Percentiles rank a stretch among this genome's conserved stretches.
phyloP scores from a whole-genome alignment of 75 land plant genomes.

The Cunninghamia lanceolata region DNA sequence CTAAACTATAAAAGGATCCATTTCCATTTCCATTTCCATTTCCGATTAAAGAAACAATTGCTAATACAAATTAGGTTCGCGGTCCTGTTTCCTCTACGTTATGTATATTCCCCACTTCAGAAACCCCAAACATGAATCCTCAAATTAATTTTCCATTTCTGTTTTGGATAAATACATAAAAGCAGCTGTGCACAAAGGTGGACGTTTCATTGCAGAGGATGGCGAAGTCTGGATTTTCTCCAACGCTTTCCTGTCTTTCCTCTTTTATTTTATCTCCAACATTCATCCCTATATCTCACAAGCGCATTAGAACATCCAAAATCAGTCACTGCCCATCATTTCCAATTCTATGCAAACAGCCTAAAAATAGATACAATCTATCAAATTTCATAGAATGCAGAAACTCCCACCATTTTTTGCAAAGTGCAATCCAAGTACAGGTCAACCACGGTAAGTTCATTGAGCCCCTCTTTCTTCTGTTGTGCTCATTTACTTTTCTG shows the following conservation, averaged over 20 bases:
- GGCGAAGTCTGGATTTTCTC: not conserved
- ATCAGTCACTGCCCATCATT: not conserved
- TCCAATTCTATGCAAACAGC: not conserved
- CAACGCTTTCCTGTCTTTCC: not conserved
- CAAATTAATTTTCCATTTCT: not conserved
- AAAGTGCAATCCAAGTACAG: conserved; percentile 1
- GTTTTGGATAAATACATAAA: not conserved
- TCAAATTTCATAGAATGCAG: not conserved
- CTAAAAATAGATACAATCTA: not conserved
- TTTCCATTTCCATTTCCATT: too few relatives aligned
- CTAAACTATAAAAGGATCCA: too few relatives aligned
- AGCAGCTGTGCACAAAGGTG: not conserved
- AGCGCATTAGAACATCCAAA: not conserved
- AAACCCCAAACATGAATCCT: not conserved
- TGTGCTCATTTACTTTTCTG: not conserved
- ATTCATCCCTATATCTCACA: not conserved
- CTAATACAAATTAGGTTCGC: too few relatives aligned
- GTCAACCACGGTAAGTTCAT: not conserved
- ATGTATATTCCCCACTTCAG: too few relatives aligned
- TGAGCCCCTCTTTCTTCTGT: not conserved
- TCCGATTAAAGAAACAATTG: too few relatives aligned
- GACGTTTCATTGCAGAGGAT: not conserved
- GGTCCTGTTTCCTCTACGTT: too few relatives aligned
- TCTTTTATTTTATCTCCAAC: not conserved
- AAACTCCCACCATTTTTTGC: not conserved